phyloP scores from a whole-genome alignment of 352 stramenopile species.

The Phytophthora brassicae region DNA sequence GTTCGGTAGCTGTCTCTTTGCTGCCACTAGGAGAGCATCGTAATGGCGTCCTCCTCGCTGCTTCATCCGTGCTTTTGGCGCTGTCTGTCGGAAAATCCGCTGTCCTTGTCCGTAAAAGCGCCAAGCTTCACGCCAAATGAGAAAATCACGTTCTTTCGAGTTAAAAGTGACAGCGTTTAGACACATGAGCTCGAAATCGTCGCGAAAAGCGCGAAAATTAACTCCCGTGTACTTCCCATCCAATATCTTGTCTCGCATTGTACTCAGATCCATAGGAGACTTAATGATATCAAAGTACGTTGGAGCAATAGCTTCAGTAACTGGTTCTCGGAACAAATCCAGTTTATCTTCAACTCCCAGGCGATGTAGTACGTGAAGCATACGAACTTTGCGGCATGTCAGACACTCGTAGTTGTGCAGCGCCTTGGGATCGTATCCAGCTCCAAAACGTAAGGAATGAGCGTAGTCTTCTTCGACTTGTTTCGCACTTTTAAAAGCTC shows the following conservation, averaged over 20 bases:
- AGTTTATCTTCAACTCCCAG: slow-evolving; percentile 79
- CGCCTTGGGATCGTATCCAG: slow-evolving; percentile 63
- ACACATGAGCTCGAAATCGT: slow-evolving; percentile 95
- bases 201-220: slow-evolving; percentile 78
- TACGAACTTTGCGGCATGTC: slow-evolving; percentile 75
- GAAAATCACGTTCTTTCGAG: slow-evolving; percentile 80
- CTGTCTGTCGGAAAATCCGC: slow-evolving; percentile 68
- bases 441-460: slow-evolving; percentile 56
- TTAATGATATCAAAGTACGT: slow-evolving; percentile 95
- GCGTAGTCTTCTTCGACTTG: slow-evolving; percentile 70
- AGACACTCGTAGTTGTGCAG: slow-evolving; percentile 86
- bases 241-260: slow-evolving; percentile 83
- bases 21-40: slow-evolving; percentile 67
- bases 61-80: slow-evolving; percentile 78
- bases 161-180: slow-evolving; percentile 97
- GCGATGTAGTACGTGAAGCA: slow-evolving; percentile 68
- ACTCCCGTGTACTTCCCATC: slow-evolving; percentile 65
- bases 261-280: slow-evolving; percentile 92
- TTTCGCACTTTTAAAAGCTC: slow-evolving; percentile 45
- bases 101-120: slow-evolving; percentile 89
- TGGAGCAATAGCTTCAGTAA: slow-evolving; percentile 91
- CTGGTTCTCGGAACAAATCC: slow-evolving; percentile 92
- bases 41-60: slow-evolving; percentile 71
- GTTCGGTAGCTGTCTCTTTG: slow-evolving; percentile 79
- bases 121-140: slow-evolving; percentile 93